Base-by-base conservation (phyloP, 1,284 basidiomycete genomes). In the Laetiporus sulphureus region DNA sequence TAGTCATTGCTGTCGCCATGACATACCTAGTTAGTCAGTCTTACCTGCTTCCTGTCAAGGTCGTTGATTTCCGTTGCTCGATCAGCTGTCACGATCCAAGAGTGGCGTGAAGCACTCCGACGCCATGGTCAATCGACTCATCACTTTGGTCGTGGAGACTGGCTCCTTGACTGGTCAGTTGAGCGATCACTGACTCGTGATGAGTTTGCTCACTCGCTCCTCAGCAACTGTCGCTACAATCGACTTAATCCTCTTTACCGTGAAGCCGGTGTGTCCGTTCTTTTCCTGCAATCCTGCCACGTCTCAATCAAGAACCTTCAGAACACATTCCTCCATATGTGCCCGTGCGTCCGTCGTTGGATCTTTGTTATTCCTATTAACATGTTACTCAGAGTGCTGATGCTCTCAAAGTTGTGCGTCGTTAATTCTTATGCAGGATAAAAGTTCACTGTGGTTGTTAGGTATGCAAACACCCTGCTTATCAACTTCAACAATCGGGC, bases 1-100 rank as follows among this genome's bases (percentile, higher is more conserved):
- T 52, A 32, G 16, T 51, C 11, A 52, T 54, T 19, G 50, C 52
- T 13, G 35, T 47, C 10, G 24, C 41, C 10, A 54, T 54, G 52
- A 50, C 46, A 13, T 41, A 38, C 34, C 31, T 43, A 15, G 52
- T 50, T n/a, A 12, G 48, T 46, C 3, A 10, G 10, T 21, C 36
- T 7, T 12, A 18, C 27, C 12, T 31, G 13, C n/a, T 6, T 27
- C 19, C 19, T 25, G 21, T 10, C 25, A 8, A 7, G 16, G 11
- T 8, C 40, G 32, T 42, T 29, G 13, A 15, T 13, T 15, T 25
- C 46, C 8, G 33, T 23, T 7, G 32, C 38, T 8, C 18, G 18
- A 7, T 19, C 8, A 33, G 32, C 18, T 33, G 7, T 8, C 18
- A 8, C 18, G 12, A 12, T 20, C 25, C 13, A 49, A 47, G 35